Percentiles rank a stretch among this genome's conserved stretches.
These are phyloP conservation scores for Curvularia hawaiiensis DNA, from an alignment of 2,329 filamentous ascomycete species.

Conservation along the genomic window DNA sequence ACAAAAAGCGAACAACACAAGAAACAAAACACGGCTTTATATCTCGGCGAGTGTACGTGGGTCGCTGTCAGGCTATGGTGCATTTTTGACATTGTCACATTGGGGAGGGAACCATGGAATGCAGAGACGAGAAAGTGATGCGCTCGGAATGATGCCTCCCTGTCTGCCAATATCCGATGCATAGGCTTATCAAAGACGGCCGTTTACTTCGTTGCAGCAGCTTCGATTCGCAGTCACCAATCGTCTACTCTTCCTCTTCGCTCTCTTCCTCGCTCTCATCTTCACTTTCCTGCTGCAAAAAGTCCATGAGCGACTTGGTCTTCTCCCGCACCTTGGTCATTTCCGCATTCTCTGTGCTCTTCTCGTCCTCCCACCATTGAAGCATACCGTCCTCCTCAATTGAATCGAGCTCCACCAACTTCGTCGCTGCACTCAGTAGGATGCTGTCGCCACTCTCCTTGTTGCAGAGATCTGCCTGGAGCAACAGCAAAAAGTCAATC, in stretches of 20 bases:
- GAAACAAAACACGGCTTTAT: neutral
- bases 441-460: slow-evolving; percentile 68
- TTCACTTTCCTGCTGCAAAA: slow-evolving; percentile 76
- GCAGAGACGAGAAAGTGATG: neutral
- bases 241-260: slow-evolving; percentile 54
- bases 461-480: slow-evolving; percentile 79
- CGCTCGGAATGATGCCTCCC: neutral
- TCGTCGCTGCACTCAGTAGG: slow-evolving; percentile 79
- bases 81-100: neutral
- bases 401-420: slow-evolving; percentile 82
- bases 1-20: neutral
- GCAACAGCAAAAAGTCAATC: slow-evolving; percentile 79
- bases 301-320: slow-evolving; percentile 78
- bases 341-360: slow-evolving; percentile 68
- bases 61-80: neutral
- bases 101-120: neutral
- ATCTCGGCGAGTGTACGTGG: neutral
- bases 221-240: neutral
- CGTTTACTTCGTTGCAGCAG: neutral
- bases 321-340: slow-evolving; percentile 74
- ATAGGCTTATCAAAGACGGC: no score
- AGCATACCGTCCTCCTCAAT: slow-evolving; percentile 88
- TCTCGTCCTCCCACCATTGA: slow-evolving; percentile 83
- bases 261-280: slow-evolving; percentile 68
- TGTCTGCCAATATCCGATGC: neutral